Evolutionary conservation across 129 eudicot species (phyloP).

Genomic region (Saussurea involucrata): DNA sequence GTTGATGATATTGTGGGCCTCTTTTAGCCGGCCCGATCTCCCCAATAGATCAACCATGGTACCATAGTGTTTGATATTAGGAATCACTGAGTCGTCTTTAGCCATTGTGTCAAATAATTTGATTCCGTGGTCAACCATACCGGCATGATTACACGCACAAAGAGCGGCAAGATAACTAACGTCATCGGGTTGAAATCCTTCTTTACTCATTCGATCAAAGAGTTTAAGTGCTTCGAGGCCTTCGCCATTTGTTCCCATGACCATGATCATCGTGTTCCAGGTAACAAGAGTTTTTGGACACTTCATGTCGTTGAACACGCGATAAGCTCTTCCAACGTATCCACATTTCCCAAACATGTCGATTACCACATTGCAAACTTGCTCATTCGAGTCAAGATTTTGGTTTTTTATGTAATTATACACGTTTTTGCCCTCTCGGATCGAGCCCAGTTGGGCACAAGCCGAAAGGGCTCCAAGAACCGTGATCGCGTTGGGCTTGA

Average conservation of each 20-base stretch:
- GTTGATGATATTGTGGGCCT: conserved; percentile 53
- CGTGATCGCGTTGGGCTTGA: conserved; percentile 67
- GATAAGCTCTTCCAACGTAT: conserved; percentile 53
- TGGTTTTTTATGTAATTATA: conserved; percentile 28
- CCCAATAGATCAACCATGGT: conserved; percentile 82
- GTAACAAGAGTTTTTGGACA: conserved; percentile 51
- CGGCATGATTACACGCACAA: conserved; percentile 89
- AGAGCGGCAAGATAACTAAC: conserved; percentile 65
- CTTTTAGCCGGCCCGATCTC: conserved; percentile 69
- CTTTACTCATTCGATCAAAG: conserved; percentile 40
- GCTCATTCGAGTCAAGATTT: conserved; percentile 51
- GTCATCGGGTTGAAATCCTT: conserved; percentile 43
- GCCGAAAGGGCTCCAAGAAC: conserved; percentile 77
- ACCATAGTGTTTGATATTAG: conserved; percentile 82
- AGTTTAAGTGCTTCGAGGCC: conserved; percentile 54
- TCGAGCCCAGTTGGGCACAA: conserved; percentile 70
- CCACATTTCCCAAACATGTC: conserved; percentile 93
- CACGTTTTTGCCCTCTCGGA: conserved; percentile 51
- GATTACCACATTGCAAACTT: conserved; percentile 75
- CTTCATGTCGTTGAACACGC: conserved; percentile 51
- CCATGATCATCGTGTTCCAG: conserved; percentile 92
- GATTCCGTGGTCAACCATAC: conserved; percentile 77
- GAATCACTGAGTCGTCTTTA: conserved; percentile 32
- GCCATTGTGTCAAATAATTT: conserved; percentile 51
- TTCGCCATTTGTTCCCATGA: conserved; percentile 66